These are phyloP conservation scores for Lentinus polychrous DNA, from an alignment of 1,284 basidiomycete genomes.

Conservation along the genomic window DNA sequence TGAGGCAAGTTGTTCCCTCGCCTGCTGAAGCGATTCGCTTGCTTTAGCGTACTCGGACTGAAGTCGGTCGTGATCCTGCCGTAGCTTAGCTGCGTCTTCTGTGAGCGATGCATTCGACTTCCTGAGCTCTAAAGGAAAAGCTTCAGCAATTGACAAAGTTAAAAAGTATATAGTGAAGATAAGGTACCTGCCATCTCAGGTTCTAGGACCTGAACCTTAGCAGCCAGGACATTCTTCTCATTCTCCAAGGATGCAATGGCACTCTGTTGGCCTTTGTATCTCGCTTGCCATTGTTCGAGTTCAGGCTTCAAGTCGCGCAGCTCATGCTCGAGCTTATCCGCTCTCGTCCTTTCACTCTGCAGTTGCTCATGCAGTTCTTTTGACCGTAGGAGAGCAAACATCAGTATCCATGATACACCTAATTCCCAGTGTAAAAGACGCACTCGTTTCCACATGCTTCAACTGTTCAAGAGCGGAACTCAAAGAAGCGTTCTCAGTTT, in stretches of 20 bases:
- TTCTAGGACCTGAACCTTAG: conserved; percentile 11
- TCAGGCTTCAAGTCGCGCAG: not conserved
- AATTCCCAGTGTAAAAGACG: conserved; percentile 13
- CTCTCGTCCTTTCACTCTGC: not conserved
- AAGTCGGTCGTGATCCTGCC: too few species aligned
- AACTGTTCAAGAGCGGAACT: conserved; percentile 41
- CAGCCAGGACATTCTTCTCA: conserved; percentile 12
- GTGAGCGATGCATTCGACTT: not conserved
- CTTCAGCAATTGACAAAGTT: not conserved
- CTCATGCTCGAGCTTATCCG: not conserved
- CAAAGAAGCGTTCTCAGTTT: conserved; percentile 62
- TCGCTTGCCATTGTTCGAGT: not conserved
- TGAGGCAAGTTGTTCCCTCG: too few species aligned
- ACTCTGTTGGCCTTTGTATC: conserved; percentile 8
- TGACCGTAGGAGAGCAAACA: too few species aligned
- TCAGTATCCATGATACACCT: too few species aligned
- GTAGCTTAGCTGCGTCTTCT: too few species aligned
- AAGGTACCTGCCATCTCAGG: conserved; percentile 13
- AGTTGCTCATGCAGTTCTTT: conserved; percentile 1
- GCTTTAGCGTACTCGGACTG: too few species aligned
- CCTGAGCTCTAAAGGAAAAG: too few species aligned
- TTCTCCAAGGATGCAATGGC: conserved; percentile 13
- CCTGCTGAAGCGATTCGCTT: too few species aligned
- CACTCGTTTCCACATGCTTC: conserved; percentile 39
- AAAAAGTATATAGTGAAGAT: not conserved